Evolutionary conservation across 2,329 filamentous ascomycete species (phyloP), one percentile per base, ranked within the genome.

Genomic region (Colletotrichum acutatum): DNA sequence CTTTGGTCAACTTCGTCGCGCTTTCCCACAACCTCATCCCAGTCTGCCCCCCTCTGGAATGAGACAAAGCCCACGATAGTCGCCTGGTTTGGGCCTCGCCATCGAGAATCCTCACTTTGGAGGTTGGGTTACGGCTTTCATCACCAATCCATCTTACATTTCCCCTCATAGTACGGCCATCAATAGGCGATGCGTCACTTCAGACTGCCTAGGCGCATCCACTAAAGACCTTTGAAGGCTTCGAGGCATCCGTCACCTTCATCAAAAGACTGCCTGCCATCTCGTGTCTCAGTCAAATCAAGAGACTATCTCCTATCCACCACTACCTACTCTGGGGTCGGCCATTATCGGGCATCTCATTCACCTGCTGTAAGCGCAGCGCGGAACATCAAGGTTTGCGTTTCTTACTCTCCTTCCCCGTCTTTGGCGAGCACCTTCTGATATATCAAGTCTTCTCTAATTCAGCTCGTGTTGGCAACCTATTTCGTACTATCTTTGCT

Each of bases 1-100:
- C 32, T 72, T 49, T 70, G 66, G 66, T 62, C 66, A 64, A 69
- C 70, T 72, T 69, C 66, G 66, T 72, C 70, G 70, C 70, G 70
- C 66, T 72, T 46, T 64, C 42, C 64, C 32, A 63, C 66, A n/a
- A 60, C 66, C 66, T 70, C 70, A 72, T 72, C 70, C 70, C 30
- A 53, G 69, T 12, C n/a, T 54, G n/a, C 52, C 26, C 34, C 34
- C 34, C 14, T 42, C 19, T 26, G 53, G 22, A 58, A 46, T 62
- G 67, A 53, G 49, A 37, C 68, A 58, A 42, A 34, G 30, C 53
- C 14, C 6, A 28, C 46, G 24, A 60, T 26, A 68, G 57, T 53
- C 58, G 42, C 49, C 56, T 53, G 16, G 42, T 49, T n/a, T n/a
- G 19, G 42, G 42, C 42, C 42, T 49, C 28, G 7, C 52, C 22